phyloP scores from a whole-genome alignment of 2,329 filamentous ascomycete genomes.

The Pseudohalonectria lignicola region DNA sequence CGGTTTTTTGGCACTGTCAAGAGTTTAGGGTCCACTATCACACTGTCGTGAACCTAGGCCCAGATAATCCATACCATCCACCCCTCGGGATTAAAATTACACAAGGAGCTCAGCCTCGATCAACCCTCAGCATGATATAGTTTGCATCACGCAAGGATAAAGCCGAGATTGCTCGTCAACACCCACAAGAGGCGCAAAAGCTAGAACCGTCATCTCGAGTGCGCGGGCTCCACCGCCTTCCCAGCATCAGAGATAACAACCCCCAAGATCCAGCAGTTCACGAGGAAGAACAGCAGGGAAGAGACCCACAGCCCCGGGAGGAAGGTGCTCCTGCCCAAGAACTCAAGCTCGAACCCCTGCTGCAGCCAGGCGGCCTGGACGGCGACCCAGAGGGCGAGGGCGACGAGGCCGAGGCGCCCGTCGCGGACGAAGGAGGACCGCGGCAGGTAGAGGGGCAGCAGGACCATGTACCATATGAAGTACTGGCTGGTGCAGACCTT shows the following conservation, averaged over 20 bases:
- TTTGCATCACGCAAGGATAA: too few species aligned
- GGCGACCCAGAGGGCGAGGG: conserved; percentile 61
- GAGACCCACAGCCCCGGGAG: conserved; percentile 72
- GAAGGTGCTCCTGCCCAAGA: conserved; percentile 73
- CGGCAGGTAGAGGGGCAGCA: conserved; percentile 85
- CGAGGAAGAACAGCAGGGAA: conserved; percentile 67
- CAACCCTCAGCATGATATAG: too few species aligned
- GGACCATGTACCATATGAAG: conserved; percentile 95
- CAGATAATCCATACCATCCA: too few species aligned
- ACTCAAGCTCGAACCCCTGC: conserved; percentile 66
- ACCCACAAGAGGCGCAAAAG: too few species aligned
- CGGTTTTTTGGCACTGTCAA: too few species aligned
- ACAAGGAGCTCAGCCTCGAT: too few species aligned
- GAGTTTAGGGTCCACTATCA: too few species aligned
- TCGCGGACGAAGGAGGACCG: conserved; percentile 54
- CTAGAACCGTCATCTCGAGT: too few species aligned
- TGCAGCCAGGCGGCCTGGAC: conserved; percentile 69
- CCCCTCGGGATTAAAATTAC: too few species aligned
- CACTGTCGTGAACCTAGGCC: too few species aligned
- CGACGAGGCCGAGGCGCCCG: conserved; percentile 50
- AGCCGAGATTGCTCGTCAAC: too few species aligned
- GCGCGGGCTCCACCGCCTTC: not conserved
- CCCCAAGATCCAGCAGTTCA: conserved; percentile 82
- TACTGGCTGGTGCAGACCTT: conserved; percentile 99
- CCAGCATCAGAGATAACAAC: conserved; percentile 60